Conservation (phyloP, 345 rosid genomes). For the Excoecaria cochinchinensis region DNA sequence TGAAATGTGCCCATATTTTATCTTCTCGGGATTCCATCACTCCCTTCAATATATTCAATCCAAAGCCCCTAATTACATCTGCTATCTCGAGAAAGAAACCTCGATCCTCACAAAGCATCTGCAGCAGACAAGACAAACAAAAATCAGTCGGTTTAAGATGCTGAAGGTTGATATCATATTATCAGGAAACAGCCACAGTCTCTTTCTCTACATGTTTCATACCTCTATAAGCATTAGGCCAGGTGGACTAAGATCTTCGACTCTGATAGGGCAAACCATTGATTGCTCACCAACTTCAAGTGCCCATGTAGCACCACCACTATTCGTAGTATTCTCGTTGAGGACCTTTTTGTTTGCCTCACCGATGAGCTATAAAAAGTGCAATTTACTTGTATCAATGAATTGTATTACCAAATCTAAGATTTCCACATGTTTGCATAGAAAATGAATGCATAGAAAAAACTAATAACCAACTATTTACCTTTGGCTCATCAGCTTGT, state of each 20-base stretch:
- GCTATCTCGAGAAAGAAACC: conserved; percentile 85
- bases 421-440: background rate
- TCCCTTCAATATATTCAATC: conserved; percentile 79
- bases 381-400: conserved; percentile 16
- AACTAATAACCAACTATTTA: conserved; percentile 18
- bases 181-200: background rate
- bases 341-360: conserved; percentile 31
- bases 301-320: conserved; percentile 81
- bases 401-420: conserved; percentile 11
- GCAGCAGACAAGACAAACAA: conserved; percentile 15
- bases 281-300: conserved; percentile 67
- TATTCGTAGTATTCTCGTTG: conserved; percentile 29
- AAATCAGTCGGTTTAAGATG: background rate
- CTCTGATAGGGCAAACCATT: conserved; percentile 73
- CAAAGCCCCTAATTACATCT: conserved; percentile 62
- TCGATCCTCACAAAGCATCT: conserved; percentile 82
- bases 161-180: background rate
- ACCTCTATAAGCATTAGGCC: conserved; percentile 94
- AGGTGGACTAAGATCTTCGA: conserved; percentile 66
- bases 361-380: conserved; percentile 36
- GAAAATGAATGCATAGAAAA: conserved; percentile 4
- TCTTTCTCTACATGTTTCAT: conserved; percentile 10
- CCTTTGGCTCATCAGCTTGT: conserved; percentile 65
- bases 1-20: conserved; percentile 78
- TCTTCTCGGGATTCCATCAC: conserved; percentile 59